Base-by-base conservation (phyloP, 306 rosid species). In the Quercus rubra region DNA sequence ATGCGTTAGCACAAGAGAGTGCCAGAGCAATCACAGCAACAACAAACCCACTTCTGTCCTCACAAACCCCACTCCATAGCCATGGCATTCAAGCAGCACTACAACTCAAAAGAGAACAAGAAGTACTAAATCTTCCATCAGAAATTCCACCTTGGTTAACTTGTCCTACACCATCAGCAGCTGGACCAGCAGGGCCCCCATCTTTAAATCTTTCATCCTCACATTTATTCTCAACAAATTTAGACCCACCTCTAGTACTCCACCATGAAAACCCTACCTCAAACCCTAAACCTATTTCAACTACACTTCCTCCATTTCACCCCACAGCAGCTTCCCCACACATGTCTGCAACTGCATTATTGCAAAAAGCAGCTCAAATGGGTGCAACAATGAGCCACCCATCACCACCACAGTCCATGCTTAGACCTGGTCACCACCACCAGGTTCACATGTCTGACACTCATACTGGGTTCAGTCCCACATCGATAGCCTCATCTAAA, bases 1-100 rank as follows among this genome's bases (percentile, higher is more conserved):
- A 93, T 76, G 98, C 91, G 55, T 84, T 93, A 82, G 87, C 97
- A 63, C 94, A 88, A 18, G 97, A 93, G 72, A 90, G 84, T 74
- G 72, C 49, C 30, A 87, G 82, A 78, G 71, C 85, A 76, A 78
- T 85, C 46, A 74, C 81, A 21, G 64, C 78, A 30, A 19, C 68
- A 30, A 19, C 62, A 55, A 87, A 84, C 86, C 89, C 84, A 11
- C 85, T 81, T 38, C 57, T 79, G 35, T 71, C 87, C 73, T 70
- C 88, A 19, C 82, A 81, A 19, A 46, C 81, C 41, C 89, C 74
- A 18, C 80, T 86, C 78, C 86, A 74, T 52, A 64, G 68, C 82
- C 82, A 75, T 63, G 67, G 38, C 74, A 66, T 78, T 75, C 87
- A 82, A 82, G 11, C 73, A 78, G 28, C 82, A 57, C 21, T 30